A percentile compares a stretch with the other conserved stretches of the same genome.
Evolutionary conservation across 441 rosid genomes (phyloP).

Genomic region (Erysimum cheiri): DNA sequence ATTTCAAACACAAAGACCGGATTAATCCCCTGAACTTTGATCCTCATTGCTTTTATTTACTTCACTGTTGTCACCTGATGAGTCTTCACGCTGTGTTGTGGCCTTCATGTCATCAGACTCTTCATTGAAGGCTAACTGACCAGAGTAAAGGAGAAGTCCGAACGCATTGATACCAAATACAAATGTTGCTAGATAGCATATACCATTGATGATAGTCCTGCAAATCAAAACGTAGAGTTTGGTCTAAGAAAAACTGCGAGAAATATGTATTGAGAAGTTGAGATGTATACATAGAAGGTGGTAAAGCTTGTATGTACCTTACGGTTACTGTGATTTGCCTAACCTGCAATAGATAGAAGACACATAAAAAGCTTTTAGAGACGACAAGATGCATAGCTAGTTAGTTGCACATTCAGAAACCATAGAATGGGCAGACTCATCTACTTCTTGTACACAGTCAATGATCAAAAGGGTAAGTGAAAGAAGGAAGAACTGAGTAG

Average conservation of each 20-base stretch:
- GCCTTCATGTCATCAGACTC: constrained; percentile 47
- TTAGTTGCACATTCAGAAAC: constrained; percentile 3
- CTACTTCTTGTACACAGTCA: background rate
- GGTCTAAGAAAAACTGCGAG: constrained; percentile 23
- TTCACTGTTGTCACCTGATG: constrained; percentile 38
- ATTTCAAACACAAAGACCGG: constrained; percentile 39
- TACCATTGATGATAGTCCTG: constrained; percentile 86
- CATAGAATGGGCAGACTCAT: background rate
- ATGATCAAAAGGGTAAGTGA: background rate
- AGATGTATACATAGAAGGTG: constrained; percentile 21
- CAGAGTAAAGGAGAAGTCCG: constrained; percentile 80
- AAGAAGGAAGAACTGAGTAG: background rate
- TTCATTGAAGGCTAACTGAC: constrained; percentile 70
- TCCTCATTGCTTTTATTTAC: constrained; percentile 50
- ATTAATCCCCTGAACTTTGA: constrained; percentile 53
- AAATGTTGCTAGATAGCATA: constrained; percentile 90
- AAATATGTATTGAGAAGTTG: background rate
- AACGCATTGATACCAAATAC: constrained; percentile 81
- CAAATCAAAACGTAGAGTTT: constrained; percentile 10
- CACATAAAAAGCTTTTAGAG: constrained; percentile 11
- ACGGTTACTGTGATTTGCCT: constrained; percentile 82
- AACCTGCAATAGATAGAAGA: constrained; percentile 59
- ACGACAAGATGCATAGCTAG: constrained; percentile 11
- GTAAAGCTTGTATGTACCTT: constrained; percentile 50
- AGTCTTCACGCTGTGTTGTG: constrained; percentile 42